Conservation (phyloP, 257 asterid genomes). For the Salvia splendens region DNA sequence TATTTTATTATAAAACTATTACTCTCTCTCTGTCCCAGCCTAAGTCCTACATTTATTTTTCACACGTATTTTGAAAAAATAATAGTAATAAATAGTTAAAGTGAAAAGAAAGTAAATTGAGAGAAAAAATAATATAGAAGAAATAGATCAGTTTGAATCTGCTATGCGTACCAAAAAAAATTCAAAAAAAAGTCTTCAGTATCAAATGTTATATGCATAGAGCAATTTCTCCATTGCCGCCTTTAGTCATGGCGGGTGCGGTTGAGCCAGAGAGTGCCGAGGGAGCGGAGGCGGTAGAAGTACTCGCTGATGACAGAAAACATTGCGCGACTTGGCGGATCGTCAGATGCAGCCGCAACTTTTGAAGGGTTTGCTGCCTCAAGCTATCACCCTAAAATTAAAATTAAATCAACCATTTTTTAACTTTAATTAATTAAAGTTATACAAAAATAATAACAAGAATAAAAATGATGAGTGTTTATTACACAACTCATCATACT, state of each 20-base stretch:
- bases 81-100: too few relatives aligned
- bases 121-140: too few relatives aligned
- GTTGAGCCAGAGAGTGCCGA: slow-evolving; percentile 75
- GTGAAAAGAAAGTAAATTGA: too few relatives aligned
- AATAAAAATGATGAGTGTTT: not conserved
- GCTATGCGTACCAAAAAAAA: too few relatives aligned
- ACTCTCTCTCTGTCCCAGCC: too few relatives aligned
- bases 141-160: too few relatives aligned
- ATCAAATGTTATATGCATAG: too few relatives aligned
- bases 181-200: too few relatives aligned
- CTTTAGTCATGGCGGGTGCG: slow-evolving; percentile 53
- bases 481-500: slow-evolving; percentile 30
- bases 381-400: slow-evolving; percentile 63
- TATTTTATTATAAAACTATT: too few relatives aligned
- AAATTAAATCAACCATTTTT: not conserved
- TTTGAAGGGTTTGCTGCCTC: slow-evolving; percentile 71
- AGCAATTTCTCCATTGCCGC: too few relatives aligned
- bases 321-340: slow-evolving; percentile 70
- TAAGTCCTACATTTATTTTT: too few relatives aligned
- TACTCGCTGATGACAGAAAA: slow-evolving; percentile 69
- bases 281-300: slow-evolving; percentile 81
- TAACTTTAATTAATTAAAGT: not conserved
- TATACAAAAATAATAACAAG: not conserved
- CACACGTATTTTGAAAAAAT: too few relatives aligned
- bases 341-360: slow-evolving; percentile 66